Conservation (phyloP, 1,284 basidiomycete species). For the Cutaneotrichosporon daszewskae region DNA sequence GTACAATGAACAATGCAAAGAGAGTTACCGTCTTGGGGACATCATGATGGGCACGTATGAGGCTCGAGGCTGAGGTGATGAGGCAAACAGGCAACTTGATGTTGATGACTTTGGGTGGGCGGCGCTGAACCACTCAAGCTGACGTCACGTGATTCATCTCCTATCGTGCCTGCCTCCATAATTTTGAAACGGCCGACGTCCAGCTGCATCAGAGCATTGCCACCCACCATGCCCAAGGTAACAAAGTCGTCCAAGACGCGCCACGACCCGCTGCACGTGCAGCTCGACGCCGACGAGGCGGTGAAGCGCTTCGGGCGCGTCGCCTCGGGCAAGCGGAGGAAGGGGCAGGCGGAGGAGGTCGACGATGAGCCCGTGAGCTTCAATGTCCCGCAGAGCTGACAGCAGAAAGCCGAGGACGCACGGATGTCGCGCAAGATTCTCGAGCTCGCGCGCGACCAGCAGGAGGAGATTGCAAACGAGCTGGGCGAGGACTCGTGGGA, state of each 20-base stretch:
- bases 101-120: no score
- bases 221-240: constrained; percentile 37
- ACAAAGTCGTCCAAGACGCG: constrained; percentile 41
- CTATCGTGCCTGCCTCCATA: constrained; percentile 3
- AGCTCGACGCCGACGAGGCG: constrained; percentile 69
- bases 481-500: constrained; percentile 44
- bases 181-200: constrained; percentile 10
- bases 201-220: no score
- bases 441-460: constrained; percentile 85
- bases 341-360: constrained; percentile 52
- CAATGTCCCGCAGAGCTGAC: neutral
- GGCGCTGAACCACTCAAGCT: no score
- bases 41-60: no score
- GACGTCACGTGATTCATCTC: no score
- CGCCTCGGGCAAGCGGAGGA: constrained; percentile 63
- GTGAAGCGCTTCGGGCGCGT: constrained; percentile 70
- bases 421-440: constrained; percentile 86
- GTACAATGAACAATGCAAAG: neutral
- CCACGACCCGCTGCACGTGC: constrained; percentile 78
- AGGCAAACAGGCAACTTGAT: no score
- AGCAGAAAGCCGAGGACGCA: constrained; percentile 68
- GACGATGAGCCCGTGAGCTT: constrained; percentile 55
- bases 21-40: no score
- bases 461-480: constrained; percentile 74
- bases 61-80: no score